These are phyloP conservation scores for Pyricularia sp. DNA, from an alignment of 2,329 filamentous ascomycete species.

Conservation along the genomic window DNA sequence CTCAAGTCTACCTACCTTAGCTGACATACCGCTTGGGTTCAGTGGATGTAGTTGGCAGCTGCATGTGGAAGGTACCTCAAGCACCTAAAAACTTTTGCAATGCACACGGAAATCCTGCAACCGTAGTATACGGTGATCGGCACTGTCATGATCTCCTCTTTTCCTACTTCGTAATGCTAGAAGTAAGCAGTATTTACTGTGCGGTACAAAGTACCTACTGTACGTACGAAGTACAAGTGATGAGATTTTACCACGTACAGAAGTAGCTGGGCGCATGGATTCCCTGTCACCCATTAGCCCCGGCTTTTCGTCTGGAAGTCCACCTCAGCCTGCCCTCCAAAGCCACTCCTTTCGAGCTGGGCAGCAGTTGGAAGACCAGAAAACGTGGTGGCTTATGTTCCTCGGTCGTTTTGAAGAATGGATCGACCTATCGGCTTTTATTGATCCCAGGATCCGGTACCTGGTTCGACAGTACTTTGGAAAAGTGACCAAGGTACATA, in stretches of 20 bases:
- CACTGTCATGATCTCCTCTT: neutral
- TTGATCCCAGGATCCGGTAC: neutral
- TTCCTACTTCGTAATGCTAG: neutral
- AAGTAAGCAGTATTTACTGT: too few species aligned
- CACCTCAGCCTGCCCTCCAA: neutral
- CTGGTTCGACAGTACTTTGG: neutral
- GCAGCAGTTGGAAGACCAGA: neutral
- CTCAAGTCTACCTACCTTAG: neutral
- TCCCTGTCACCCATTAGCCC: neutral
- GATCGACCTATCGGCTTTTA: neutral
- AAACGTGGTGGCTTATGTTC: constrained; percentile 1
- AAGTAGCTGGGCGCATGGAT: neutral
- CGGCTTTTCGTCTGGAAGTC: neutral
- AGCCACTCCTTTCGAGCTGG: neutral
- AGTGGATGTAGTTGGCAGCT: neutral
- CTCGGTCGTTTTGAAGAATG: constrained; percentile 1
- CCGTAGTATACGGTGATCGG: neutral
- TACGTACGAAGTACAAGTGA: neutral
- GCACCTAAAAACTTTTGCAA: neutral
- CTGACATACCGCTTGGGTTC: neutral
- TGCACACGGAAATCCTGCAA: neutral
- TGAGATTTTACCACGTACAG: neutral
- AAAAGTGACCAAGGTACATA: neutral
- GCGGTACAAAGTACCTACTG: neutral
- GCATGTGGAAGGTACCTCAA: neutral